Base-by-base conservation (phyloP, 2,329 filamentous ascomycete genomes). In the Bimuria novae-zelandiae region DNA sequence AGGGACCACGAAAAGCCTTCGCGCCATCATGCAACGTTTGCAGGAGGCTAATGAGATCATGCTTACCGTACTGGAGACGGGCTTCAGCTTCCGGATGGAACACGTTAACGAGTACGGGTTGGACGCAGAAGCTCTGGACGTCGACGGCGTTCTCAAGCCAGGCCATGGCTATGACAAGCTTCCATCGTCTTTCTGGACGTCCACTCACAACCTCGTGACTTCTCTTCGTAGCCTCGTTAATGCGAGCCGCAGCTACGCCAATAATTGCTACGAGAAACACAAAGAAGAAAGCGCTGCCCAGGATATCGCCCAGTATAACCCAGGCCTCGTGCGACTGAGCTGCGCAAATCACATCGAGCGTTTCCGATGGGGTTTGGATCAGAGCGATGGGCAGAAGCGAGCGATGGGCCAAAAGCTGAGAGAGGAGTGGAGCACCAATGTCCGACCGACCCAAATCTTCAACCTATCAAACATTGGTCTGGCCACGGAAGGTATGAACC, bases 101-200 rank as follows among this genome's bases (percentile, higher is more conserved):
- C 88, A 93, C 62, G 79, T 88, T 11, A 75, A 78, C 2, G 75
- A 84, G 3, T 97, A 96, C 69, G 91, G 90, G 2, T 80, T 97
- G 4, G 80, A 82, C 16, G 76, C 82, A 14, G 89, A 92, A 58
- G 77, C 83, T 46, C 73, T 94, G 27, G 52, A 63, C 3, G 73
- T 62, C 3, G 74, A 79, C 41, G 76, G 78, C 39, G 62, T 80
- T 14, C 63, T 80, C 4, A 70, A 61, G 37, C 52, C 68, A 14
- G 67, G 71, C 19, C 76, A 81, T 14, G 83, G 84, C 39, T 92
- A 91, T 65, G 81, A 86, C 17, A 84, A 81, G 10, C 79, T 97
- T 7, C 84, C 88, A 0, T 86, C 90, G 54, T 32, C 22, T 12
- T 89, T 92, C 39, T 99, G 94, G 94, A 97, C 92, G 0, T 92